Percentiles rank a stretch among this genome's conserved stretches.
Evolutionary conservation across 2,329 filamentous ascomycete genomes (phyloP).

Genomic region (Cephalotrichum gorgonifer): DNA sequence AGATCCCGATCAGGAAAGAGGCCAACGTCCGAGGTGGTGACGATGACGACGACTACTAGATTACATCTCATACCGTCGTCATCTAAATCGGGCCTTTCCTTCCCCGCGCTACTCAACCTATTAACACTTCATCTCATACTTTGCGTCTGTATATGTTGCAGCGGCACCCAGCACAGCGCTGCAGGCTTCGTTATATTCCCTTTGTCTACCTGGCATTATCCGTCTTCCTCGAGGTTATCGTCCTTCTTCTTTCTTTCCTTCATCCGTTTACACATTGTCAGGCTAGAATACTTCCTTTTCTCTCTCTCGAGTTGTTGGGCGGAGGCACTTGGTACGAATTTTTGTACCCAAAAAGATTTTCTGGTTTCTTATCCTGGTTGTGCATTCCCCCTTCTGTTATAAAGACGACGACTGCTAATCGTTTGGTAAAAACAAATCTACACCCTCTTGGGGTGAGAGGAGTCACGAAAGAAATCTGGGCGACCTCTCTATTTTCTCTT

Average conservation of each 20-base stretch:
- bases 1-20: conserved; percentile 92
- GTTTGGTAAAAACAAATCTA: too few relatives aligned
- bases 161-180: background rate
- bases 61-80: too few relatives aligned
- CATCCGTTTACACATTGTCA: background rate
- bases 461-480: too few relatives aligned
- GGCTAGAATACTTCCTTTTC: background rate
- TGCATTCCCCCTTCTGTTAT: too few relatives aligned
- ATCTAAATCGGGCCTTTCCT: too few relatives aligned
- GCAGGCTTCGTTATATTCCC: background rate
- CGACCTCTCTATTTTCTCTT: background rate
- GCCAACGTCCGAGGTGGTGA: conserved; percentile 44
- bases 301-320: background rate
- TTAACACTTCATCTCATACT: too few relatives aligned
- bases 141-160: background rate
- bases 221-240: background rate
- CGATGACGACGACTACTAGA: conserved; percentile 38
- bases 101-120: too few relatives aligned
- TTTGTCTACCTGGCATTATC: background rate
- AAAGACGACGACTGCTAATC: too few relatives aligned
- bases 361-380: background rate
- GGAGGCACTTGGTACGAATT: background rate
- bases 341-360: background rate
- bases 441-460: too few relatives aligned
- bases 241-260: background rate